These are phyloP conservation scores for Flaveria ramosissima DNA, from an alignment of 129 eudicot genomes.

Conservation along the genomic window DNA sequence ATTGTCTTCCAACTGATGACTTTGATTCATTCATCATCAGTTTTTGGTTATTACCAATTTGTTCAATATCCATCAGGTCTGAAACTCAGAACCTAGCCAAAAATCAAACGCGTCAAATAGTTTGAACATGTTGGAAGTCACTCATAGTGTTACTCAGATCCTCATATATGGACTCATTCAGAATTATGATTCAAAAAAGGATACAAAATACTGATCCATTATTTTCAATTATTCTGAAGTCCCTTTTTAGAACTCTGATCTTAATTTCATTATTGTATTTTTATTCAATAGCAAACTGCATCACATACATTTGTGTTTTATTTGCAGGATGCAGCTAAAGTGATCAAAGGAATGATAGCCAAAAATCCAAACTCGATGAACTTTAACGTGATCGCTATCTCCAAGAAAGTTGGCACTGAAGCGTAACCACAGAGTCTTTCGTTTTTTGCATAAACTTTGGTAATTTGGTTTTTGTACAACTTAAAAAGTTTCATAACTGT, in stretches of 20 bases:
- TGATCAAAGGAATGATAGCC: slow-evolving; percentile 60
- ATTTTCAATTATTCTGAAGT: background rate
- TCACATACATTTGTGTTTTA: background rate
- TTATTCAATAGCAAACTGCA: background rate
- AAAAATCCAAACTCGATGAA: slow-evolving; percentile 75
- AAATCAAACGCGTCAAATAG: slow-evolving; percentile 3
- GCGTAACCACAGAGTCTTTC: background rate
- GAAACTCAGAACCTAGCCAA: background rate
- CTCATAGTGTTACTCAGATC: background rate
- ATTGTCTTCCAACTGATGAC: background rate
- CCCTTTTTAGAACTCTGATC: background rate
- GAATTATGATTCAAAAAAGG: too few species aligned
- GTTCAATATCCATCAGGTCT: background rate
- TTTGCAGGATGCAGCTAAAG: slow-evolving; percentile 82
- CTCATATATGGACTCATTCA: background rate
- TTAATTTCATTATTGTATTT: background rate
- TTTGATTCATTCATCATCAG: background rate
- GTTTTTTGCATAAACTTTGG: background rate
- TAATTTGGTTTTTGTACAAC: background rate
- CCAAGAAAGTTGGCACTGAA: slow-evolving; percentile 45
- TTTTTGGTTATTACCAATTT: background rate
- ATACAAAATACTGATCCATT: background rate
- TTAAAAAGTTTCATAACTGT: background rate
- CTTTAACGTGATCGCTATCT: slow-evolving; percentile 79
- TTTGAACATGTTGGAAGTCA: background rate